Conservation (phyloP, 805 yeast species). For the Blastobotrys chiropterorum region DNA sequence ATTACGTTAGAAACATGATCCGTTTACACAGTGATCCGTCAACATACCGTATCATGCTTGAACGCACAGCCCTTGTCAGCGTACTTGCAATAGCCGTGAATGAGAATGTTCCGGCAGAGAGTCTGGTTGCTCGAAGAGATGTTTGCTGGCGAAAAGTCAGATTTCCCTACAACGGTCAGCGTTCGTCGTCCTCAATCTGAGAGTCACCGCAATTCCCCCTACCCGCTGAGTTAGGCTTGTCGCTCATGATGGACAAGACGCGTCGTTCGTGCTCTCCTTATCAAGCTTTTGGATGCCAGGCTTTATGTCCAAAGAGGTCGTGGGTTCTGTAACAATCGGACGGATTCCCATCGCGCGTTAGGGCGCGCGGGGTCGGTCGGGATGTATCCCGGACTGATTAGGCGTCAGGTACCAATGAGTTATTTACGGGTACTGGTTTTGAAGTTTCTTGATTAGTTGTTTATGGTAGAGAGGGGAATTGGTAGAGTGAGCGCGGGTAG, state of each 20-base stretch:
- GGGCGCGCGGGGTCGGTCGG: not conserved
- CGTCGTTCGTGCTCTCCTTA: not conserved
- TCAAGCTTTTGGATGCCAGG: not conserved
- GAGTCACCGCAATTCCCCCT: not conserved
- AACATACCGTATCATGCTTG: conserved; percentile 48
- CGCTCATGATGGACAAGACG: not conserved
- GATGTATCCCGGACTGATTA: no score
- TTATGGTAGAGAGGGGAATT: no score
- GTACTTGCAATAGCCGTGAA: conserved; percentile 83
- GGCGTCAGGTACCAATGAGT: no score
- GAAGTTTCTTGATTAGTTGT: no score
- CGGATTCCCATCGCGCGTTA: no score
- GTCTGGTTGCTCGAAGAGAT: conserved; percentile 26
- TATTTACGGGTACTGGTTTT: no score
- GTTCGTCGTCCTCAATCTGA: not conserved
- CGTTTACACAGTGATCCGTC: not conserved
- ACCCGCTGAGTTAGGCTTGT: not conserved
- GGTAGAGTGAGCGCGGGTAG: no score
- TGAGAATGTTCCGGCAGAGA: conserved; percentile 76
- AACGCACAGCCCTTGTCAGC: conserved; percentile 85
- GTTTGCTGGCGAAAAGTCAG: not conserved
- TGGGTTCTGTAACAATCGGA: no score
- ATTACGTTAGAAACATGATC: not conserved
- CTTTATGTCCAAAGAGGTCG: no score
- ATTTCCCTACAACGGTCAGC: not conserved